Evolutionary conservation across 306 rosid species (phyloP).

Genomic region (Vigna nakashimae): DNA sequence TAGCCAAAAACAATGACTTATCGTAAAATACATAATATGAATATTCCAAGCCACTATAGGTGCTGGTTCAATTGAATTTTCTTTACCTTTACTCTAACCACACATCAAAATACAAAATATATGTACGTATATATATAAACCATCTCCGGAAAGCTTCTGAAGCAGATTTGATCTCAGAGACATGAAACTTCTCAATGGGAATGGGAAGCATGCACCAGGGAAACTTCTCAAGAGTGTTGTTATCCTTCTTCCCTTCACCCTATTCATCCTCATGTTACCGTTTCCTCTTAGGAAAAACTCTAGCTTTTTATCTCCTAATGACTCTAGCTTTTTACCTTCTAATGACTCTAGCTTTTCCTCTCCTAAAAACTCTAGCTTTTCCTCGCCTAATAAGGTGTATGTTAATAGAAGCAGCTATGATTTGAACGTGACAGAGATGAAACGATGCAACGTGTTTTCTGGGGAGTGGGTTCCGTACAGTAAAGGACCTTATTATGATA

Average conservation of each 20-base stretch:
- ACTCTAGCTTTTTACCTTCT: not conserved
- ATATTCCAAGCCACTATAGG: slow-evolving; percentile 11
- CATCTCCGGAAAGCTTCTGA: not conserved
- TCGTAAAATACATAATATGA: not conserved
- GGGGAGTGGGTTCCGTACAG: slow-evolving; percentile 76
- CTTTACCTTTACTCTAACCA: not conserved
- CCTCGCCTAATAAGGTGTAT: slow-evolving; percentile 33
- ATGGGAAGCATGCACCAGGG: slow-evolving; percentile 46
- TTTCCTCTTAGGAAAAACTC: slow-evolving; percentile 39
- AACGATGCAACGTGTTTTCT: slow-evolving; percentile 59
- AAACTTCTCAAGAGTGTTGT: slow-evolving; percentile 9
- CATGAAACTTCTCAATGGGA: slow-evolving; percentile 36
- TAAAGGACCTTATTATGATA: slow-evolving; percentile 62
- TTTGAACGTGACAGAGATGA: slow-evolving; percentile 8
- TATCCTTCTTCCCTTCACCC: slow-evolving; percentile 17
- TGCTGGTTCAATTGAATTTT: not conserved
- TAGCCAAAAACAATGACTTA: not conserved
- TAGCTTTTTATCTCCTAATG: no score
- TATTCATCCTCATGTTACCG: slow-evolving; percentile 37
- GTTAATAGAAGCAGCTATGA: not conserved
- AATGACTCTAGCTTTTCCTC: slow-evolving; percentile 29
- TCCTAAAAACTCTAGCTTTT: not conserved
- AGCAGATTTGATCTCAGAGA: not conserved
- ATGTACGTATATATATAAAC: not conserved
- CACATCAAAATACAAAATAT: not conserved